Base-by-base conservation (phyloP, 768 basidiomycete genomes). In the Podaxis sp. region DNA sequence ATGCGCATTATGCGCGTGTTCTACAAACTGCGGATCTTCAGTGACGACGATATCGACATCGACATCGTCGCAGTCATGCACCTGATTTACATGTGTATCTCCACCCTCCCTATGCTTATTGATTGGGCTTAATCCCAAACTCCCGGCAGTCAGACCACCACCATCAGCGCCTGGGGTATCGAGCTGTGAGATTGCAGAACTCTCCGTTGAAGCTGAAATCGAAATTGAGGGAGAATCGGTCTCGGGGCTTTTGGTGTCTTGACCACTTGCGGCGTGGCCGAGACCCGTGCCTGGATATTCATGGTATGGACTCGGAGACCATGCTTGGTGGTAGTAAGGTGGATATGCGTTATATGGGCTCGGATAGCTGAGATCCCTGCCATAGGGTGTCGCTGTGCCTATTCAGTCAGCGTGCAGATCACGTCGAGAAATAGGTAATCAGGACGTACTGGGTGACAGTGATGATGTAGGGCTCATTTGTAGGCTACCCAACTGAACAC, bases 1-100 rank as follows among this genome's bases (percentile, higher is more conserved):
- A 59, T 78, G 72, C 48, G 71, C 22, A 28, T 50, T 71, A 60
- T 80, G 77, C 13, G 70, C 63, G 65, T 78, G 78, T 65, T 80
- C 79, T 61, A 64, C 66, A 62, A 76, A 80, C 64, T 74, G 72
- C 40, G 78, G 79, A 69, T 79, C 77, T 58, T 78, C 76, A 61
- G 78, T 77, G 52, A 72, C 66, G 63, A 76, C 71, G 40, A 66
- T 49, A 51, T 67, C 44, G n/a, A 7, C 44, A 46, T 46, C 44
- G 44, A n/a, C 62, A 37, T 79, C 78, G 61, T 75, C 74, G 8
- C 57, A 57, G 48, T 63, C 52, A 64, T 56, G 60, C 53, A 62
- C 41, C 22, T 52, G 53, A 36, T 60, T 64, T 63, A 63, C 63
- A 64, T 58, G 54, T 49, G 55, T 53, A 41, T 50, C 49, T 36